Conservation (phyloP, 305 asterid genomes). For the Rubia occidens region DNA sequence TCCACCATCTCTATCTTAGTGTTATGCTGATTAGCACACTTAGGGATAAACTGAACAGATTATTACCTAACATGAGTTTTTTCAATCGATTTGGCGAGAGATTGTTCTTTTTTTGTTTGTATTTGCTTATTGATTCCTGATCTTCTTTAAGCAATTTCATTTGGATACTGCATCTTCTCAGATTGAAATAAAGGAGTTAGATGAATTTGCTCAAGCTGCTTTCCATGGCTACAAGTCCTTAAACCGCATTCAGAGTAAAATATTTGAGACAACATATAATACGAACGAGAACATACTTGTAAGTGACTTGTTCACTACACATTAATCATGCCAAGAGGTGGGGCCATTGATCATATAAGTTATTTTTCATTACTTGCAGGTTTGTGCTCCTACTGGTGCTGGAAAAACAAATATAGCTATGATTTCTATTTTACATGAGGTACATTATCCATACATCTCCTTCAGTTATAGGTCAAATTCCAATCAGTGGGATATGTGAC, state of each 20-base stretch:
- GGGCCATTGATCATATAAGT: slow-evolving; percentile 7
- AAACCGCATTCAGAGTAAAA: slow-evolving; percentile 95
- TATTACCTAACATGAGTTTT: background rate
- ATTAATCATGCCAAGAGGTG: slow-evolving; percentile 3
- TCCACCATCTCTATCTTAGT: background rate
- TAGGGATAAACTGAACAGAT: slow-evolving; percentile 3
- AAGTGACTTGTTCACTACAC: slow-evolving; percentile 21
- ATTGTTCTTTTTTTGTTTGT: background rate
- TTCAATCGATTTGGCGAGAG: slow-evolving; percentile 5
- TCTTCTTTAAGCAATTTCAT: slow-evolving; percentile 9
- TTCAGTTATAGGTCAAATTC: slow-evolving; percentile 14
- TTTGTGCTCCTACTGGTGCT: slow-evolving; percentile 99
- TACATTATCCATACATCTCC: slow-evolving; percentile 23
- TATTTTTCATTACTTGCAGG: slow-evolving; percentile 42
- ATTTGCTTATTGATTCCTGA: slow-evolving; percentile 2
- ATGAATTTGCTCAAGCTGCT: slow-evolving; percentile 95
- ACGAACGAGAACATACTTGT: slow-evolving; percentile 87
- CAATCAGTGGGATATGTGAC: background rate
- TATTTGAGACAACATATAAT: slow-evolving; percentile 73
- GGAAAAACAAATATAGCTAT: slow-evolving; percentile 97
- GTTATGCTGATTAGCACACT: background rate
- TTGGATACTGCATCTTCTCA: slow-evolving; percentile 26
- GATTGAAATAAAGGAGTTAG: slow-evolving; percentile 94
- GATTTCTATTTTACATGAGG: slow-evolving; percentile 90
- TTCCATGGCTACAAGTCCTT: slow-evolving; percentile 88